Conservation (phyloP, 768 basidiomycete genomes). For the Amylocystis lapponica region DNA sequence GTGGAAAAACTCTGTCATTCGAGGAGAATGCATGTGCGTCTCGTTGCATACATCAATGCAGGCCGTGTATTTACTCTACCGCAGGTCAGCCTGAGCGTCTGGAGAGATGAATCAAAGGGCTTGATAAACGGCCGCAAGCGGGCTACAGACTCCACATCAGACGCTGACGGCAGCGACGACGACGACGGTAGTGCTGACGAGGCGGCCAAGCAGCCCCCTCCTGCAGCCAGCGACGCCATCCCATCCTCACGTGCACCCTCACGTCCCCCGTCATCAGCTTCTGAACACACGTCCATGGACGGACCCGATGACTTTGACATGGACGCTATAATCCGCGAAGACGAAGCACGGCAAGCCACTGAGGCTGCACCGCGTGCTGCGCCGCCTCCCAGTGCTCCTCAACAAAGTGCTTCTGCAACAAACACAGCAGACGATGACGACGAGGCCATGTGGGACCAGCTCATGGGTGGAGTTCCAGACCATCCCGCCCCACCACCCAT, state of each 20-base stretch:
- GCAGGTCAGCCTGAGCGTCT: slow-evolving; percentile 68
- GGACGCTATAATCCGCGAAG: slow-evolving; percentile 44
- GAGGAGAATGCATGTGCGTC: slow-evolving; percentile 75
- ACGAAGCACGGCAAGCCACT: slow-evolving; percentile 29
- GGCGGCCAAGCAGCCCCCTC: neutral
- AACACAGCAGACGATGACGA: slow-evolving; percentile 8
- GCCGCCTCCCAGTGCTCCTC: no score
- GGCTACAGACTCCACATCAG: slow-evolving; percentile 23
- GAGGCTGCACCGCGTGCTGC: neutral
- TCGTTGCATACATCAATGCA: slow-evolving; percentile 1
- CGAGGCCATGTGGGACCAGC: slow-evolving; percentile 21
- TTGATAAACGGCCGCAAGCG: slow-evolving; percentile 32
- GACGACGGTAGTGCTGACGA: slow-evolving; percentile 6
- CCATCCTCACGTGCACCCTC: slow-evolving; percentile 35
- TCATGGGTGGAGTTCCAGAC: slow-evolving; percentile 13
- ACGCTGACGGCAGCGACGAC: slow-evolving; percentile 15
- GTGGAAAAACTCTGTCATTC: slow-evolving; percentile 89
- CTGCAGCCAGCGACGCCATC: neutral
- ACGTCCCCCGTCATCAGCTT: slow-evolving; percentile 34
- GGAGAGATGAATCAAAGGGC: slow-evolving; percentile 64
- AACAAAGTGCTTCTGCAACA: no score
- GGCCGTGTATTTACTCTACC: neutral
- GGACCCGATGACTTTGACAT: slow-evolving; percentile 44
- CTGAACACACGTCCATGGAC: slow-evolving; percentile 24
- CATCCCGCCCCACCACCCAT: neutral